Conservation (phyloP, 1,284 basidiomycete genomes). For the Phaffia rhodozyma region DNA sequence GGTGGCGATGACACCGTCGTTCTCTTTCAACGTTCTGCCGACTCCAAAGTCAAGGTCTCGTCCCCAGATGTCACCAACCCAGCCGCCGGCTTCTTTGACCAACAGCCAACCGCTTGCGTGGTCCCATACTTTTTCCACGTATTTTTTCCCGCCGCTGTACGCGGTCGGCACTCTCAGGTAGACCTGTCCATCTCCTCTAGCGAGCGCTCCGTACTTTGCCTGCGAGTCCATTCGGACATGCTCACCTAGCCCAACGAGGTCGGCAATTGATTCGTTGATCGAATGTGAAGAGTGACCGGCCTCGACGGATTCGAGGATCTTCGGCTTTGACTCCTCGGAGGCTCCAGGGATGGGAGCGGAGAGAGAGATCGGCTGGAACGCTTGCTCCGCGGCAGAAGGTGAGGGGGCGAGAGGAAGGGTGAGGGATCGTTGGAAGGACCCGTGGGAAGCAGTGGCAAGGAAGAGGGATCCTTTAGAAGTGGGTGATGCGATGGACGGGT, state of each 20-base stretch:
- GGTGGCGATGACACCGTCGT: conserved; percentile 73
- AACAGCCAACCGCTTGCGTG: conserved; percentile 81
- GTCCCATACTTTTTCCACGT: conserved; percentile 90
- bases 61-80: conserved; percentile 73
- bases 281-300: conserved; percentile 79
- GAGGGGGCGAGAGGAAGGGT: conserved; percentile 24
- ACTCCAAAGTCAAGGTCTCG: conserved; percentile 70
- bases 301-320: conserved; percentile 82
- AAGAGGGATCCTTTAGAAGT: conserved; percentile 59
- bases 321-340: conserved; percentile 11
- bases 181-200: conserved; percentile 73
- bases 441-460: conserved; percentile 50
- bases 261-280: conserved; percentile 64
- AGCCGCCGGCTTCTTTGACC: conserved; percentile 78
- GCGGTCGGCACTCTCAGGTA: conserved; percentile 82
- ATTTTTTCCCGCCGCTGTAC: conserved; percentile 49
- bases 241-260: conserved; percentile 43
- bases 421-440: conserved; percentile 20
- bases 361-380: conserved; percentile 40
- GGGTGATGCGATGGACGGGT: conserved; percentile 23
- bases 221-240: conserved; percentile 87
- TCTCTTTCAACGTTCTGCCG: conserved; percentile 72
- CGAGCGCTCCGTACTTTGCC: conserved; percentile 85
- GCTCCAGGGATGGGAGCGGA: conserved; percentile 30
- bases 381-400: conserved; percentile 25